A percentile compares a stretch with the other conserved stretches of the same genome.
Evolutionary conservation across 1,284 basidiomycete genomes (phyloP).

Genomic region (Ceratobasidium theobromae): DNA sequence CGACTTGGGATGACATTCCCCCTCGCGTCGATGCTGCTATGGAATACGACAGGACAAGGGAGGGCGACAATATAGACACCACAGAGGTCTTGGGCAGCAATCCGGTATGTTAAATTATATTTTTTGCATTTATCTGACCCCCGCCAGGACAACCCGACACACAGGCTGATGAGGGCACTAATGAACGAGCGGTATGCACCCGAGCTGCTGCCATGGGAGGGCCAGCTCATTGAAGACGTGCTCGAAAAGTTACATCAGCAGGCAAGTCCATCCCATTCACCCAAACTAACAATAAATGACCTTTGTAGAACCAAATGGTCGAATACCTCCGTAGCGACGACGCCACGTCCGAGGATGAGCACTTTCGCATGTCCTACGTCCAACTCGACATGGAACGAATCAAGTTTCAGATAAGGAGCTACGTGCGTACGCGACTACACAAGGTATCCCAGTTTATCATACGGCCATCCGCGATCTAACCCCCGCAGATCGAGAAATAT

Average conservation of each 20-base stretch:
- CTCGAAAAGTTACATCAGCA: slow-evolving; percentile 85
- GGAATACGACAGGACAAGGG: slow-evolving; percentile 3
- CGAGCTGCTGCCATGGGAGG: slow-evolving; percentile 75
- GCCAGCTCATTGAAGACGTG: slow-evolving; percentile 66
- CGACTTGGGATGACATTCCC: slow-evolving; percentile 3
- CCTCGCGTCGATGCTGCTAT: slow-evolving; percentile 15
- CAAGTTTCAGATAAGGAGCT: slow-evolving; percentile 85
- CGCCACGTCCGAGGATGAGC: slow-evolving; percentile 82
- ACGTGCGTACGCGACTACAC: slow-evolving; percentile 79
- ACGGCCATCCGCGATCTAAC: background rate
- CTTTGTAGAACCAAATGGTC: slow-evolving; percentile 46
- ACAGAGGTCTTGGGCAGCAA: slow-evolving; percentile 10
- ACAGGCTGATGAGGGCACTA: slow-evolving; percentile 72
- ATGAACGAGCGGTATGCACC: slow-evolving; percentile 83
- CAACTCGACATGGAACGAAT: slow-evolving; percentile 91
- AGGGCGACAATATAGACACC: too few species aligned
- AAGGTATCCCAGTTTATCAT: slow-evolving; percentile 58
- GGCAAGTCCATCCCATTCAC: slow-evolving; percentile 48
- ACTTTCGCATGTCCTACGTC: slow-evolving; percentile 85
- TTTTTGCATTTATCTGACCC: background rate
- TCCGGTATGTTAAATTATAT: slow-evolving; percentile 1
- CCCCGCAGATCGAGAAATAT: slow-evolving; percentile 77
- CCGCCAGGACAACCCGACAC: slow-evolving; percentile 20
- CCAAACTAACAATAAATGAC: background rate
- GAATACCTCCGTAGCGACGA: slow-evolving; percentile 67